Percentiles rank a stretch among this genome's conserved stretches.
Conservation (phyloP, 73 alveolate species). For the Uronychia setigera region DNA sequence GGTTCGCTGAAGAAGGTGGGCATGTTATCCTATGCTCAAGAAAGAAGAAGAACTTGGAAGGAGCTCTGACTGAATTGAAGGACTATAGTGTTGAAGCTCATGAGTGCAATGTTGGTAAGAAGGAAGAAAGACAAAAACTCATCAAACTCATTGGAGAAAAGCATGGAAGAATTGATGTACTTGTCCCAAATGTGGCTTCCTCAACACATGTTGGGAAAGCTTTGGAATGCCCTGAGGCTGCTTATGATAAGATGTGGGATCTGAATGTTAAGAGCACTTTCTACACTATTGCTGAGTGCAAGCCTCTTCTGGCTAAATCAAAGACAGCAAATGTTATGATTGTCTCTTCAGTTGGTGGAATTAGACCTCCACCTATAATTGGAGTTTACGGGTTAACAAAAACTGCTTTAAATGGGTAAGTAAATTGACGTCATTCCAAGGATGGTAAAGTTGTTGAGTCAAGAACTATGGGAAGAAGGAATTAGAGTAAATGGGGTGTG, state of each 20-base stretch:
- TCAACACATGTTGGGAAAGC: conserved; percentile 76
- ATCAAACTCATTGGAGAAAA: conserved; percentile 71
- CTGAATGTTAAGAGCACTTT: conserved; percentile 79
- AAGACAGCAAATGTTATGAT: conserved; percentile 67
- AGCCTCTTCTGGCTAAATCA: conserved; percentile 65
- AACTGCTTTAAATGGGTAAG: conserved; percentile 72
- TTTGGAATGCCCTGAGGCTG: conserved; percentile 75
- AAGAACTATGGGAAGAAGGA: conserved; percentile 65
- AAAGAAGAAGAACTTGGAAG: conserved; percentile 73
- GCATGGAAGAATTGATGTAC: conserved; percentile 82
- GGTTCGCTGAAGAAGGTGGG: conserved; percentile 91
- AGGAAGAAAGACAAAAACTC: conserved; percentile 70
- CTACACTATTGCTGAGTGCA: conserved; percentile 75
- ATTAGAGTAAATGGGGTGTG: conserved; percentile 90
- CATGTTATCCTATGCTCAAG: conserved; percentile 83
- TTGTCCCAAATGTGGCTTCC: conserved; percentile 87
- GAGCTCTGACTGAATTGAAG: conserved; percentile 84
- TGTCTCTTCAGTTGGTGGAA: conserved; percentile 75
- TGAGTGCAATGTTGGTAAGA: conserved; percentile 80
- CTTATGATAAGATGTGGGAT: conserved; percentile 82
- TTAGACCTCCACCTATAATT: conserved; percentile 52
- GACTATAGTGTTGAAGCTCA: conserved; percentile 76
- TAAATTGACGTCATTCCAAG: conserved; percentile 24
- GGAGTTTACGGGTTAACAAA: conserved; percentile 91
- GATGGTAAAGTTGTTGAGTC: conserved; percentile 73